These are phyloP conservation scores for Rhodotorula paludigena DNA, from an alignment of 768 basidiomycete species.

Conservation along the genomic window DNA sequence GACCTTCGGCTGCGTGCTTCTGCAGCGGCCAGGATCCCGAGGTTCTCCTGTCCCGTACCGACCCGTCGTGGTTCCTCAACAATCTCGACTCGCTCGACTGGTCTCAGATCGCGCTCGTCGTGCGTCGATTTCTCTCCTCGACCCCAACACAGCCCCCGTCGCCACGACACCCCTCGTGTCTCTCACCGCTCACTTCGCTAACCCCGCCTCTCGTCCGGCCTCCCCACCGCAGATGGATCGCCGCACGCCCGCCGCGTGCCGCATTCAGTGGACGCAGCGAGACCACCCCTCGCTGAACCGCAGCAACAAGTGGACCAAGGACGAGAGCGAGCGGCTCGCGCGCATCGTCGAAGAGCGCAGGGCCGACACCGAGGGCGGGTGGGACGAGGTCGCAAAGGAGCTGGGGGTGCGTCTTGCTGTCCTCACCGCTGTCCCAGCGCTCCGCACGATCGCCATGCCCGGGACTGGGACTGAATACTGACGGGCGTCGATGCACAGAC, in stretches of 20 bases:
- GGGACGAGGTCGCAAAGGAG: slow-evolving; percentile 20
- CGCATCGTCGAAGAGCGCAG: background rate
- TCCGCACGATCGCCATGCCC: too few species aligned
- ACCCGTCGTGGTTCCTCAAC: slow-evolving; percentile 10
- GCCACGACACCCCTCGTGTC: background rate
- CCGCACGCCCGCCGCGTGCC: slow-evolving; percentile 21
- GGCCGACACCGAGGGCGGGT: slow-evolving; percentile 9
- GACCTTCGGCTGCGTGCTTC: too few species aligned
- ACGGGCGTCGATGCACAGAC: slow-evolving; percentile 8
- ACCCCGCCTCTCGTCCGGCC: too few species aligned
- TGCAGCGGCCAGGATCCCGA: slow-evolving; percentile 18
- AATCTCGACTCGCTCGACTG: slow-evolving; percentile 22
- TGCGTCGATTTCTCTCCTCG: too few species aligned
- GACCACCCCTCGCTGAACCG: slow-evolving; percentile 25
- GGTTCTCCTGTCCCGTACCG: background rate
- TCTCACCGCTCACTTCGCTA: background rate
- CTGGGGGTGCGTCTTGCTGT: slow-evolving; percentile 21
- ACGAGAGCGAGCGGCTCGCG: background rate
- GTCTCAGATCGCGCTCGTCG: slow-evolving; percentile 14
- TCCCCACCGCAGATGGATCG: slow-evolving; percentile 10
- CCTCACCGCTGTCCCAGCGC: too few species aligned
- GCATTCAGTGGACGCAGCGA: slow-evolving; percentile 32
- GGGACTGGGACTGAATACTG: too few species aligned
- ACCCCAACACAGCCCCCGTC: too few species aligned
- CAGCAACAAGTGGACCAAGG: background rate